Evolutionary conservation across 805 yeast species (phyloP), one percentile per base, ranked within the genome.

Genomic region (Pichia deserticola): DNA sequence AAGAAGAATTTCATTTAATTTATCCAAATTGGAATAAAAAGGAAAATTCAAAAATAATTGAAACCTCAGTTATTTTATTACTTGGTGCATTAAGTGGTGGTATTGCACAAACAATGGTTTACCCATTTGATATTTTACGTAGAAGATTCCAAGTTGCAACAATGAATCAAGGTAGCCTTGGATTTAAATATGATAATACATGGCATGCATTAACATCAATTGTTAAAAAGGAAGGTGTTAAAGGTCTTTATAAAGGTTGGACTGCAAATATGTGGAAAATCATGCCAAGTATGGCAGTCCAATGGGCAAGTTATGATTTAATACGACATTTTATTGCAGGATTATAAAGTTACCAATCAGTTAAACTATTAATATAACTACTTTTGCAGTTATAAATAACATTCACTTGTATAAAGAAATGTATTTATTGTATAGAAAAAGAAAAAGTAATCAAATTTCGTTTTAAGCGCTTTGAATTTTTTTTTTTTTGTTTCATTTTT

Each of bases 201-300:
- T 59, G 73, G 61, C 85, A 86, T 57, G 98, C 97, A 0, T 64
- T 92, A 34, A 62, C 68, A 4, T 76, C 84, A 5, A 88, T 92
- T 36, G 81, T 84, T 51, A 74, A 68, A 54, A 68, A 73, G 25
- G 98, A 92, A 65, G 97, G 97, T 1, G 70, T 74, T 44, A 69
- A 64, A 41, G 92, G 90, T 1, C 77, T 85, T 37, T 85, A 83
- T 68, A 83, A 79, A 59, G 92, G 92, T 0, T 71, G 84, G 64
- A 74, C 81, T 3, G 93, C 95, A 1, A 89, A 89, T 61, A 72
- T 88, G 63, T 83, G 86, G 73, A 92, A 90, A 63, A 93, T 92
- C 5, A 86, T 89, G 43, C 97, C 98, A 0, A 82, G 93, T 12
- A 92, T 93, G 90, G 98, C 98, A 5, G 89, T 90, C 15, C 88